phyloP scores from a whole-genome alignment of 2,329 filamentous ascomycete genomes.

The Diaporthe helianthi region DNA sequence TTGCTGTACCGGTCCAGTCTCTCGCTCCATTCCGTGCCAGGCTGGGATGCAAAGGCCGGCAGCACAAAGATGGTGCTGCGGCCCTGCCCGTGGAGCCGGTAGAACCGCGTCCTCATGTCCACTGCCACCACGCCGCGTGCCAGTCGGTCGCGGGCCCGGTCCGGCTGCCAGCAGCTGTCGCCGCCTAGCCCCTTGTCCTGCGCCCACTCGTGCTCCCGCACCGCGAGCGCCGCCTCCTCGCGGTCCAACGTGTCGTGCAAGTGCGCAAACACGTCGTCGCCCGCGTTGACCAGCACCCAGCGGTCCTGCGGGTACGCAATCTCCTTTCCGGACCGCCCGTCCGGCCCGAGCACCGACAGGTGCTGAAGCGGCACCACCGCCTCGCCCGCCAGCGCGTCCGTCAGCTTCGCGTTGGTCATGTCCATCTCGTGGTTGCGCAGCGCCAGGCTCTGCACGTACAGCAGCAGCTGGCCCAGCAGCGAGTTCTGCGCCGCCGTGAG shows the following conservation, averaged over 20 bases:
- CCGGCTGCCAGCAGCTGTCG: constrained; percentile 45
- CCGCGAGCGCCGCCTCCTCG: constrained; percentile 50
- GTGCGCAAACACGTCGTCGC: constrained; percentile 56
- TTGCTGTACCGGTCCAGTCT: constrained; percentile 49
- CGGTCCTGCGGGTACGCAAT: constrained; percentile 63
- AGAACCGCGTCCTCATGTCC: constrained; percentile 59
- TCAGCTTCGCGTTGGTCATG: constrained; percentile 56
- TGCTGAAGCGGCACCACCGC: constrained; percentile 59
- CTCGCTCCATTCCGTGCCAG: constrained; percentile 52
- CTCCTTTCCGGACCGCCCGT: constrained; percentile 58
- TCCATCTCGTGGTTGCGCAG: constrained; percentile 65
- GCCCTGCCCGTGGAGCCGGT: constrained; percentile 55
- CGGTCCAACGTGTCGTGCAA: constrained; percentile 57
- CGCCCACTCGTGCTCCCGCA: constrained; percentile 43
- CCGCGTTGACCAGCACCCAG: constrained; percentile 62
- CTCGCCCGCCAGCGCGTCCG: constrained; percentile 58
- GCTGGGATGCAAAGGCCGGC: constrained; percentile 57
- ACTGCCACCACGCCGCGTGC: constrained; percentile 56
- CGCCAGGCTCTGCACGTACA: constrained; percentile 60
- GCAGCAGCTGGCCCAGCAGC: constrained; percentile 64
- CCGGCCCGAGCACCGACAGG: constrained; percentile 59
- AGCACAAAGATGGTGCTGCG: constrained; percentile 59
- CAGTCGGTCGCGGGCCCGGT: constrained; percentile 42
- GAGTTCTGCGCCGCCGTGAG: constrained; percentile 55
- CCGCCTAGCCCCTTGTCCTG: constrained; percentile 49